These are phyloP conservation scores for Oryza meyeriana DNA, from an alignment of 176 grass and related monocot species.

Conservation along the genomic window DNA sequence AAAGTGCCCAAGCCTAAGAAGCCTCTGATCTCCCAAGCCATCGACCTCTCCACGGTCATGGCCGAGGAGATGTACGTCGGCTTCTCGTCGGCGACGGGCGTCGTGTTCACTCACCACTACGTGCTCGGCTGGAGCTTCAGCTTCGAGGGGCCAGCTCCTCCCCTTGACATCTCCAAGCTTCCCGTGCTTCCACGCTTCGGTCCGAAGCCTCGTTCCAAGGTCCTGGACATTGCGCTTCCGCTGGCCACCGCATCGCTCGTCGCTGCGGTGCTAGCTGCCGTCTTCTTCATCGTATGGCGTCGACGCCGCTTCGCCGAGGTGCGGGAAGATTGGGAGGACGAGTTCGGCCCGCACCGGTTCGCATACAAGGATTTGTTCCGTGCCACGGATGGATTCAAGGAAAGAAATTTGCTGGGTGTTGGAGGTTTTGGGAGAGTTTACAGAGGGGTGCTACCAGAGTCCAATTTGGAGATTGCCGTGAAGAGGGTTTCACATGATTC, in stretches of 20 bases:
- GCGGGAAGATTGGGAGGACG: slow-evolving; percentile 39
- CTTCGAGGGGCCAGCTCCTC: slow-evolving; percentile 18
- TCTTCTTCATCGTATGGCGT: not conserved
- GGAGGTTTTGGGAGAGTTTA: slow-evolving; percentile 42
- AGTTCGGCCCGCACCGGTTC: slow-evolving; percentile 46
- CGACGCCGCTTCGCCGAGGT: slow-evolving; percentile 29
- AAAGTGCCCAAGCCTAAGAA: not conserved
- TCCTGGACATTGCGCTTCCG: not conserved
- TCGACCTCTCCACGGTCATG: slow-evolving; percentile 31
- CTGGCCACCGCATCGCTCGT: slow-evolving; percentile 20
- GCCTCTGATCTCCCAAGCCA: slow-evolving; percentile 20
- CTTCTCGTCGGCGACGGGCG: slow-evolving; percentile 28
- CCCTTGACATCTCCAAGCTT: slow-evolving; percentile 22
- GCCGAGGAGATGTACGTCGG: slow-evolving; percentile 33
- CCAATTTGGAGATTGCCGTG: not conserved
- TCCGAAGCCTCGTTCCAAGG: slow-evolving; percentile 16
- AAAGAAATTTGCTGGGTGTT: slow-evolving; percentile 10
- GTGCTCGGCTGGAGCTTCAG: slow-evolving; percentile 52
- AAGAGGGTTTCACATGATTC: slow-evolving; percentile 41
- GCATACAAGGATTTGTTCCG: slow-evolving; percentile 38
- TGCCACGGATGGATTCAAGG: slow-evolving; percentile 41
- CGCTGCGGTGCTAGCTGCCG: not conserved
- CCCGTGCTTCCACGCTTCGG: slow-evolving; percentile 19
- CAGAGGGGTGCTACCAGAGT: not conserved
- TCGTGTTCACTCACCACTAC: slow-evolving; percentile 31